Percentiles rank a stretch among this genome's conserved stretches.
Evolutionary conservation across 768 basidiomycete species (phyloP).

Genomic region (Pisolithus sp.): DNA sequence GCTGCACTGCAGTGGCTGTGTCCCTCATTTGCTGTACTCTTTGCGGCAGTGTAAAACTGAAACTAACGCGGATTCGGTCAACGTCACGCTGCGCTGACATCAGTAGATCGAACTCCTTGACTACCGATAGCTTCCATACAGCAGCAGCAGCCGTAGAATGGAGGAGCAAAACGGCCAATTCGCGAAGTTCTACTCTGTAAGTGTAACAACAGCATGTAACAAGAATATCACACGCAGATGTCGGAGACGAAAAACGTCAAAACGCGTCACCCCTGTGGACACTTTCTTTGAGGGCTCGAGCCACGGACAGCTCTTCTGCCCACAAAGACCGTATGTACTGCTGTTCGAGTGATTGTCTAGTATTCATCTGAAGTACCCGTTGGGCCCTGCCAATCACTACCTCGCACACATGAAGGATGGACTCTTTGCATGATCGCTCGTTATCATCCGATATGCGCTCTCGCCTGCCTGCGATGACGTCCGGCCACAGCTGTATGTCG

Average conservation of each 20-base stretch:
- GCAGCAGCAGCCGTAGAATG: too few relatives aligned
- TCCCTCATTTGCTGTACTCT: too few relatives aligned
- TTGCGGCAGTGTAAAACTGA: too few relatives aligned
- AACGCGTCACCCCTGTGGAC: slow-evolving; percentile 44
- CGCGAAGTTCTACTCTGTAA: too few relatives aligned
- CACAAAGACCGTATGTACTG: slow-evolving; percentile 42
- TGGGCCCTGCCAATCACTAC: slow-evolving; percentile 30
- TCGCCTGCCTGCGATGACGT: slow-evolving; percentile 43
- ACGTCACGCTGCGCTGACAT: too few relatives aligned
- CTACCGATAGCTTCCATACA: too few relatives aligned
- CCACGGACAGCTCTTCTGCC: slow-evolving; percentile 54
- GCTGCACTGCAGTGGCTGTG: too few relatives aligned
- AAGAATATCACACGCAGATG: background rate
- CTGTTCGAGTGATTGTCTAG: background rate
- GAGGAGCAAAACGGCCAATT: too few relatives aligned
- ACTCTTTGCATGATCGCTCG: slow-evolving; percentile 41
- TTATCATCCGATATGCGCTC: slow-evolving; percentile 42
- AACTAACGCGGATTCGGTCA: too few relatives aligned
- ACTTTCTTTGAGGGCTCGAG: slow-evolving; percentile 40
- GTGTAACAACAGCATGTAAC: background rate
- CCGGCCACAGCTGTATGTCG: slow-evolving; percentile 44
- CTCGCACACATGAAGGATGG: slow-evolving; percentile 35
- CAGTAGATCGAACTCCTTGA: too few relatives aligned
- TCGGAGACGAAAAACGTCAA: slow-evolving; percentile 16
- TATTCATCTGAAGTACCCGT: slow-evolving; percentile 6